These are phyloP conservation scores for Tolypocladium capitatum DNA, from an alignment of 2,329 filamentous ascomycete genomes.

Conservation along the genomic window DNA sequence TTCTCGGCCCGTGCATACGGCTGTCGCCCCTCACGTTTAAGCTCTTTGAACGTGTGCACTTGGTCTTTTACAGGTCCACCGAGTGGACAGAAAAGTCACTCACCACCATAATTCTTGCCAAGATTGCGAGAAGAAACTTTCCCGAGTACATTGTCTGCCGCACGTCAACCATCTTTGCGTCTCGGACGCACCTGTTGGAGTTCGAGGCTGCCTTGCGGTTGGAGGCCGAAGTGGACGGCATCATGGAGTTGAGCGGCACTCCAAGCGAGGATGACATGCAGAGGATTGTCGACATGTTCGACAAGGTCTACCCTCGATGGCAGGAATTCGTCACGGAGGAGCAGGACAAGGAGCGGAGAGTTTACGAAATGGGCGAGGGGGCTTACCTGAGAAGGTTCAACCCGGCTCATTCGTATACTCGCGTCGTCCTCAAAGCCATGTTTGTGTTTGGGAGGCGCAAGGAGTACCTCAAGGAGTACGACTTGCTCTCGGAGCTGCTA, in stretches of 20 bases:
- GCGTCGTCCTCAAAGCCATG: conserved; percentile 80
- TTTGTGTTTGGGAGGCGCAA: conserved; percentile 72
- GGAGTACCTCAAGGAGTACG: conserved; percentile 63
- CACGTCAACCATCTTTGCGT: conserved; percentile 77
- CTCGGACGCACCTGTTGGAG: conserved; percentile 62
- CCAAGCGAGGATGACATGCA: conserved; percentile 52
- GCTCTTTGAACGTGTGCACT: conserved; percentile 84
- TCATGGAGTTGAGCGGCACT: conserved; percentile 67
- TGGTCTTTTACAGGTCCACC: conserved; percentile 91
- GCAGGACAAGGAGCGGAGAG: conserved; percentile 58
- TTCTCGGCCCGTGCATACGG: conserved; percentile 72
- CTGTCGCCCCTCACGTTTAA: conserved; percentile 60
- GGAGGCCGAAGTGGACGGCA: conserved; percentile 67
- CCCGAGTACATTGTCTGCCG: conserved; percentile 82
- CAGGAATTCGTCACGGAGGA: conserved; percentile 58
- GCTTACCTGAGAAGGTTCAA: conserved; percentile 83
- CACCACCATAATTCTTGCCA: conserved; percentile 85
- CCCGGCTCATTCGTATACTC: conserved; percentile 83
- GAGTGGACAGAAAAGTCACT: conserved; percentile 97
- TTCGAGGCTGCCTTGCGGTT: conserved; percentile 78
- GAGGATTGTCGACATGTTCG: conserved; percentile 57
- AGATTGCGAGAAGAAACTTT: conserved; percentile 78
- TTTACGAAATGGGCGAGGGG: conserved; percentile 74
- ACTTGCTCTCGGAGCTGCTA: conserved; percentile 61
- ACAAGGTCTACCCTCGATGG: conserved; percentile 73